These are phyloP conservation scores for Metschnikowia cubensis DNA, from an alignment of 805 yeast species.

Conservation along the genomic window DNA sequence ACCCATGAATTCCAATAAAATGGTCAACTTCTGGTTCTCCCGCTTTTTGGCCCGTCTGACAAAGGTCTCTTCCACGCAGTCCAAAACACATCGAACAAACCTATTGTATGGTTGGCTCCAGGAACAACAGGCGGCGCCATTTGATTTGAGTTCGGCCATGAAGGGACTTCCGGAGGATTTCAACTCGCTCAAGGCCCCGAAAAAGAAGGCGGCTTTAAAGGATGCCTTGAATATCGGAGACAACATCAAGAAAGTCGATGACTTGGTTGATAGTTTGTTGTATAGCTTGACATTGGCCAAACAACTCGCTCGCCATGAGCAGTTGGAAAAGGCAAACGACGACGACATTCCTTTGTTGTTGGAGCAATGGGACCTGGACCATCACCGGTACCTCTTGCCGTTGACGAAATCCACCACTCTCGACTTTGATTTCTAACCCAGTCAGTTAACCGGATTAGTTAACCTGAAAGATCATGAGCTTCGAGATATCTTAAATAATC, in stretches of 20 bases:
- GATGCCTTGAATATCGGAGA: conserved; percentile 4
- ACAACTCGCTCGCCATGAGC: conserved; percentile 11
- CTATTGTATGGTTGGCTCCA: conserved; percentile 16
- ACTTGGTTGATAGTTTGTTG: conserved; percentile 59
- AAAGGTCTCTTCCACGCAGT: conserved; percentile 8
- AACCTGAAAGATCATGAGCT: not conserved
- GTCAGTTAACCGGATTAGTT: no score
- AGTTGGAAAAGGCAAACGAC: conserved; percentile 7
- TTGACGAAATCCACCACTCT: not conserved
- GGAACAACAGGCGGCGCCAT: conserved; percentile 11
- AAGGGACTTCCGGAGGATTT: conserved; percentile 6
- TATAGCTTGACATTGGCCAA: conserved; percentile 39
- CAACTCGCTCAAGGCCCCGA: conserved; percentile 2
- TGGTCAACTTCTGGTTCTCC: conserved; percentile 39
- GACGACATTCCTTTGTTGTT: conserved; percentile 2
- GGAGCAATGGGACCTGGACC: conserved; percentile 13
- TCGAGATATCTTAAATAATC: conserved; percentile 8
- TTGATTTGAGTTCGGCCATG: conserved; percentile 4
- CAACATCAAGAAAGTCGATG: conserved; percentile 50
- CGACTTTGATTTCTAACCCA: not conserved
- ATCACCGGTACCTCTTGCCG: conserved; percentile 9
- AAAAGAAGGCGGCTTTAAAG: conserved; percentile 9
- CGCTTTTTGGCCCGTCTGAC: conserved; percentile 24
- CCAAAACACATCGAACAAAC: conserved; percentile 11
- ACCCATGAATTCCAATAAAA: conserved; percentile 33